phyloP scores from a whole-genome alignment of 306 rosid species.

The Trifolium pratense region DNA sequence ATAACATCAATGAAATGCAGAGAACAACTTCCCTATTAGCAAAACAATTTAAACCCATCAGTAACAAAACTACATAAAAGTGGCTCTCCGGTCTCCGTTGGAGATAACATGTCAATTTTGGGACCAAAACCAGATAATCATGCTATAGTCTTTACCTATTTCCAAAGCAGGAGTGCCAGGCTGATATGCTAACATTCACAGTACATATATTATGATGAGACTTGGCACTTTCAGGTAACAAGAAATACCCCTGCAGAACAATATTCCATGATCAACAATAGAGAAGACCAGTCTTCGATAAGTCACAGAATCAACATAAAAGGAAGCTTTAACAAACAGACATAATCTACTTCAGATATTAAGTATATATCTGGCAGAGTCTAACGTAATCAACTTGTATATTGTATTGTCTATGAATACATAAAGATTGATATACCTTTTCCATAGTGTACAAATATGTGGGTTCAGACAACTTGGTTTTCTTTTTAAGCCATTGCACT shows the following conservation, averaged over 20 bases:
- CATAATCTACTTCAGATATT: slow-evolving; percentile 32
- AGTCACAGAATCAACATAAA: slow-evolving; percentile 16
- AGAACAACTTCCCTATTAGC: slow-evolving; percentile 27
- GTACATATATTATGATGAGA: slow-evolving; percentile 83
- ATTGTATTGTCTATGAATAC: slow-evolving; percentile 1
- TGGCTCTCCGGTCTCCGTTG: neutral
- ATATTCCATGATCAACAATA: slow-evolving; percentile 24
- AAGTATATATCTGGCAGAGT: slow-evolving; percentile 10
- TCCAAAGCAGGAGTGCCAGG: slow-evolving; percentile 95
- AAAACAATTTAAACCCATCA: slow-evolving; percentile 16
- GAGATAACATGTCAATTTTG: slow-evolving; percentile 23
- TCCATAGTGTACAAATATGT: slow-evolving; percentile 90
- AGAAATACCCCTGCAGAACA: slow-evolving; percentile 80
- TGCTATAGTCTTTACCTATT: slow-evolving; percentile 64
- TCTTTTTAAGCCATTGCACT: slow-evolving; percentile 91
- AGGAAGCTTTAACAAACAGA: slow-evolving; percentile 37
- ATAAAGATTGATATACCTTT: slow-evolving; percentile 60
- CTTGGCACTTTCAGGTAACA: slow-evolving; percentile 92
- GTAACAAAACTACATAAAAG: slow-evolving; percentile 26
- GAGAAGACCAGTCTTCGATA: slow-evolving; percentile 34
- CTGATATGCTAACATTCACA: slow-evolving; percentile 88
- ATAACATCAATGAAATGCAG: slow-evolving; percentile 36
- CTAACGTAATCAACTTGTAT: slow-evolving; percentile 12
- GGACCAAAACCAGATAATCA: slow-evolving; percentile 28
- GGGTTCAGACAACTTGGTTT: slow-evolving; percentile 85